These are phyloP conservation scores for Aspergillus brasiliensis DNA, from an alignment of 2,329 filamentous ascomycete genomes.

Conservation along the genomic window DNA sequence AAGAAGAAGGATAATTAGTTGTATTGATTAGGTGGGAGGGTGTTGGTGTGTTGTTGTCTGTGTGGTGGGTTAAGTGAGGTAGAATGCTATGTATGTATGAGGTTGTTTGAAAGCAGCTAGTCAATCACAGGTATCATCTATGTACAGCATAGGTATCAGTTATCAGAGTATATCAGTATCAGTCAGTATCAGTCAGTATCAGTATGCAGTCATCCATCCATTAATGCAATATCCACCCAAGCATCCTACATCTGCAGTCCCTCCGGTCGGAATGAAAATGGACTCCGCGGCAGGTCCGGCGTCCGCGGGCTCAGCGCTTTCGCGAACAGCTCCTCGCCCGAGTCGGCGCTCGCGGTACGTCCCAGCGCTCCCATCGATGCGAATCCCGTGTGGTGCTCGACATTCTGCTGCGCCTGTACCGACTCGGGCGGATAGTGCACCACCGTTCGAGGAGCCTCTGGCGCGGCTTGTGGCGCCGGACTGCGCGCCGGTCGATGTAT, in stretches of 20 bases:
- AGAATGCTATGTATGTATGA: conserved; percentile 5
- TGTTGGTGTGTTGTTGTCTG: not conserved
- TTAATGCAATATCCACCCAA: not conserved
- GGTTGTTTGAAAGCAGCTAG: not conserved
- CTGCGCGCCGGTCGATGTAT: conserved; percentile 18
- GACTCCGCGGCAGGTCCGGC: conserved; percentile 81
- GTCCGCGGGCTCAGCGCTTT: conserved; percentile 83
- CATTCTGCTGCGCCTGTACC: conserved; percentile 40
- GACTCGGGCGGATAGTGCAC: conserved; percentile 42
- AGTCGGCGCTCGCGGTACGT: conserved; percentile 48
- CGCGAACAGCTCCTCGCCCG: conserved; percentile 82
- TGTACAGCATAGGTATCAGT: not conserved
- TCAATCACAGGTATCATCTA: not conserved
- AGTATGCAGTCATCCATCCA: not conserved
- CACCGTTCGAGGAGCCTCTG: conserved; percentile 27
- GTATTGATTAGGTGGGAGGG: not conserved
- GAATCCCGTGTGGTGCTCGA: conserved; percentile 27
- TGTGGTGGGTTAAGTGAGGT: conserved; percentile 4
- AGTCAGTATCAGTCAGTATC: not conserved
- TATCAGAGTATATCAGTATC: too few species aligned
- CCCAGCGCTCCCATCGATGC: conserved; percentile 37
- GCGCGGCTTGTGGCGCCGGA: conserved; percentile 10
- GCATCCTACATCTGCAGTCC: conserved; percentile 20
- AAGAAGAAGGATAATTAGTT: conserved; percentile 14
- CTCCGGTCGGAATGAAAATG: conserved; percentile 65